Percentiles rank a stretch among this genome's conserved stretches.
Conservation (phyloP, 306 rosid species). For the Sechiopsis laciniata region DNA sequence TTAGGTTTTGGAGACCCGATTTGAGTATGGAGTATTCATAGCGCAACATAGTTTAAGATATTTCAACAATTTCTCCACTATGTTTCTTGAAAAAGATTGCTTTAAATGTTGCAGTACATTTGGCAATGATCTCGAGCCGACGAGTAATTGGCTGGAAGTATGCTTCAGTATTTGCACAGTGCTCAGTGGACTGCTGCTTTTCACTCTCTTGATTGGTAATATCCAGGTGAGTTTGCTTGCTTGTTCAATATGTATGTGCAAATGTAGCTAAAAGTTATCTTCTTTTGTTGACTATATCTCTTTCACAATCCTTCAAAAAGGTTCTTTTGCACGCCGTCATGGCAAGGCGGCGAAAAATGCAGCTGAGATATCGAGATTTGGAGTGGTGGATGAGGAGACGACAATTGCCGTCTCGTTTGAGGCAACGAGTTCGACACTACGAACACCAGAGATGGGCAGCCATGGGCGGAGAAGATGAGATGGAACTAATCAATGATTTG, state of each 20-base stretch:
- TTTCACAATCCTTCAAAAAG: constrained; percentile 28
- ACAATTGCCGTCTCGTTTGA: constrained; percentile 72
- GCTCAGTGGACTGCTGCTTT: constrained; percentile 79
- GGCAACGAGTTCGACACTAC: constrained; percentile 81
- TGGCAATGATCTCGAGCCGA: constrained; percentile 97
- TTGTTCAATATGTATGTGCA: constrained; percentile 2
- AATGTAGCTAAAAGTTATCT: constrained; percentile 23
- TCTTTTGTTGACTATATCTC: neutral
- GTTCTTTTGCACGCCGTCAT: constrained; percentile 89
- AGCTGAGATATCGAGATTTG: constrained; percentile 88
- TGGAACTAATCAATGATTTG: constrained; percentile 80
- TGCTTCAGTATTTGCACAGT: constrained; percentile 78
- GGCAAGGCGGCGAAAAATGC: constrained; percentile 97
- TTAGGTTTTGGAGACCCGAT: too few relatives aligned
- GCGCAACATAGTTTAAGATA: too few relatives aligned
- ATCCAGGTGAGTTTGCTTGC: constrained; percentile 57
- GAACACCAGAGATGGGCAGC: constrained; percentile 88
- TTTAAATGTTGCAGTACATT: constrained; percentile 61
- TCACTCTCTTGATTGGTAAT: constrained; percentile 93
- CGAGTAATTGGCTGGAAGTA: constrained; percentile 95
- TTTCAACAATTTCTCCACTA: neutral
- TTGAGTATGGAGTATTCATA: too few relatives aligned
- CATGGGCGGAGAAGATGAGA: constrained; percentile 93
- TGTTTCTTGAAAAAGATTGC: constrained; percentile 10
- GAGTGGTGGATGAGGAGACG: constrained; percentile 99